Base-by-base conservation (phyloP, 2,329 filamentous ascomycete species). In the Harringtonia aguacate region DNA sequence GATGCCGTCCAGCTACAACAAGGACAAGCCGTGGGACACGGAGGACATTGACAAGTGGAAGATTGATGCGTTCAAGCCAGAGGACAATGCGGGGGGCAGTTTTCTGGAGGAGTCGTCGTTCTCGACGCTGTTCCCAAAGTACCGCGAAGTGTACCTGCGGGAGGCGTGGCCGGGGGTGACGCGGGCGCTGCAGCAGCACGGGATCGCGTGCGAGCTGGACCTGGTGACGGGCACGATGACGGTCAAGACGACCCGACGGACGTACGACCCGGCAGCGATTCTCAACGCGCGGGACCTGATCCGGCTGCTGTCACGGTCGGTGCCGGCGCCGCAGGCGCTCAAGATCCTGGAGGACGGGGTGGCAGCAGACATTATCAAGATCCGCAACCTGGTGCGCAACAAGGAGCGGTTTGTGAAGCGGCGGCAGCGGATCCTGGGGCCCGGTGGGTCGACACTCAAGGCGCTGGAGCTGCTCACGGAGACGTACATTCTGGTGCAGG, bases 41-140 rank as follows among this genome's bases (percentile, higher is more conserved):
- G 89, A 94, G 50, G 92, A 95, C 58, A 86, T 97, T 52, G 90
- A 97, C 67, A 94, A 95, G 63, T 97, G 88, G 88, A 90, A 88
- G 79, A 69, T 89, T 55, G 88, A 95, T 33, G 67, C 79, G 24
- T 97, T 97, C 67, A 90, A 79, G 35, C 77, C 86, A 39, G 79
- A 85, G 52, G 84, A 97, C 67, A 97, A 97, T 65, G 66, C 69
- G 28, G 86, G 77, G 44, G 92, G 92, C 52, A 83, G 84, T 18
- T 94, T 98, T 61, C 75, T 81, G 43, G 90, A 98, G 64, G 92
- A 97, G 68, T 95, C 87, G 1, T 88, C 85, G 6, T 98, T 98
- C 61, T 73, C 72, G 52, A 83, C 79, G 0, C 70, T 97, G 8
- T 97, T 97, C 60, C 92, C 92, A 50, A 95, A 95, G 66, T 98